Evolutionary conservation across 75 land plant genomes (phyloP).

Genomic region (Isoetes taiwanensis): DNA sequence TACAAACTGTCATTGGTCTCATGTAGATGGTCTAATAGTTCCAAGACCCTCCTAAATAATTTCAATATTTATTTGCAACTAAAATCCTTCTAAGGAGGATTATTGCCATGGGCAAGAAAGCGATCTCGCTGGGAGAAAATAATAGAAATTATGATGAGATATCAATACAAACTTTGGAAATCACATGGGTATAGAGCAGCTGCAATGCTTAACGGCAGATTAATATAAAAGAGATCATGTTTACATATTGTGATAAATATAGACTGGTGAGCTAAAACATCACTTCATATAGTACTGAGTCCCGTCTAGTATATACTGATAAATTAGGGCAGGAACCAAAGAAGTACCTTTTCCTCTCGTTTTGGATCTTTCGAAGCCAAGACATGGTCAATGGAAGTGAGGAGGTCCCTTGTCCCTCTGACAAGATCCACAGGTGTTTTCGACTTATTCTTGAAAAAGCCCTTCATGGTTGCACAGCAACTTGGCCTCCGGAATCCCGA

Average conservation of each 20-base stretch:
- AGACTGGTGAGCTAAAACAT: too few species aligned
- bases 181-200: background rate
- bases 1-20: too few species aligned
- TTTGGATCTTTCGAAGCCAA: constrained; percentile 34
- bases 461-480: too few species aligned
- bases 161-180: background rate
- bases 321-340: background rate
- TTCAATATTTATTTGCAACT: too few species aligned
- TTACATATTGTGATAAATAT: too few species aligned
- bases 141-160: background rate
- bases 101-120: too few species aligned
- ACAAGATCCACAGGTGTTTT: constrained; percentile 78
- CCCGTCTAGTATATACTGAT: background rate
- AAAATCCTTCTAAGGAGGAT: too few species aligned
- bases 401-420: constrained; percentile 68
- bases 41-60: too few species aligned
- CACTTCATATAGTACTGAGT: too few species aligned
- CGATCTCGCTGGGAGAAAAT: too few species aligned
- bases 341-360: constrained; percentile 73
- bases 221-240: background rate
- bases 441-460: constrained; percentile 85
- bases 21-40: too few species aligned
- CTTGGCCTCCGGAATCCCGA: too few species aligned
- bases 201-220: background rate
- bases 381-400: constrained; percentile 25